These are phyloP conservation scores for Ettlia oleoabundans DNA, from an alignment of 139 green algal genomes.

Conservation along the genomic window DNA sequence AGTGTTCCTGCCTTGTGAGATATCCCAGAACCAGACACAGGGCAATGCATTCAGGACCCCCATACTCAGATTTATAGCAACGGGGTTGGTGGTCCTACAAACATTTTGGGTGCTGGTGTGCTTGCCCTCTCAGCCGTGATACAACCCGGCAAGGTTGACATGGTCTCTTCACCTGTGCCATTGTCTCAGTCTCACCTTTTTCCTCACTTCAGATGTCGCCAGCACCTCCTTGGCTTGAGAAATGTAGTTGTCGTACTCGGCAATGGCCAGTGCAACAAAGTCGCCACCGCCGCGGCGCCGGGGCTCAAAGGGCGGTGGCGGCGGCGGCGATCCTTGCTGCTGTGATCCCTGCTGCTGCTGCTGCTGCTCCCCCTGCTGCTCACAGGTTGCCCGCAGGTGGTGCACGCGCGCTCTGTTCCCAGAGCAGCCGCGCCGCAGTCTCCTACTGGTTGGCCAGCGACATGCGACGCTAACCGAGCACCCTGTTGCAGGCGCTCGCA, in stretches of 20 bases:
- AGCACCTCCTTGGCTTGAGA: neutral
- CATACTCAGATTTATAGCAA: too few relatives aligned
- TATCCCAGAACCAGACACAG: too few relatives aligned
- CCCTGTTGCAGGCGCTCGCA: too few relatives aligned
- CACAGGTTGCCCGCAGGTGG: neutral
- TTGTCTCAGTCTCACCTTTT: neutral
- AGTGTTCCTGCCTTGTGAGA: too few relatives aligned
- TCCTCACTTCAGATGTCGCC: neutral
- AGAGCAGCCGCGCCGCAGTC: neutral
- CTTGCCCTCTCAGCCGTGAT: too few relatives aligned
- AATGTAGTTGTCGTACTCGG: neutral
- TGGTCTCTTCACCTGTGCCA: neutral
- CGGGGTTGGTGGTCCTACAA: too few relatives aligned
- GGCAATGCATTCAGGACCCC: too few relatives aligned
- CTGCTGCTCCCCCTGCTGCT: neutral
- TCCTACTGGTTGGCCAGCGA: too few relatives aligned
- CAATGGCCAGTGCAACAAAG: neutral
- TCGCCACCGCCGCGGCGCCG: neutral
- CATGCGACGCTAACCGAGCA: too few relatives aligned
- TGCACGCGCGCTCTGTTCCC: neutral
- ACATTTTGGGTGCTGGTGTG: too few relatives aligned
- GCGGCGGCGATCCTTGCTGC: neutral
- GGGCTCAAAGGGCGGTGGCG: neutral
- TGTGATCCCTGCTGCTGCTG: neutral
- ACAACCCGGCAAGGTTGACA: too few relatives aligned